Evolutionary conservation across 257 asterid species (phyloP), one percentile per base, ranked within the genome.

Genomic region (Lantana camara): DNA sequence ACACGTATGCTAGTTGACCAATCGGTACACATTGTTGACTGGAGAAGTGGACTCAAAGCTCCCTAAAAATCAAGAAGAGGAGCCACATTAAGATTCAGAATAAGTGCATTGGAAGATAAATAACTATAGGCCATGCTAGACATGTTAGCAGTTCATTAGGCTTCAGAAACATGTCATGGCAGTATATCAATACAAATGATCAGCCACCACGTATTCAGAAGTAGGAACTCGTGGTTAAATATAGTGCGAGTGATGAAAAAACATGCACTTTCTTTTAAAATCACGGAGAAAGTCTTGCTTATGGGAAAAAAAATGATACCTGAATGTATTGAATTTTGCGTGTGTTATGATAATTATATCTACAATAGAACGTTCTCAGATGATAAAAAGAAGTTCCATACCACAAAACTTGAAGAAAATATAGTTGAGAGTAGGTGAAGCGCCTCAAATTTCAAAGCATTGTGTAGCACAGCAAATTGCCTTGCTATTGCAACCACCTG

Each of bases 401-500:
- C 99, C 42, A 91, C 81, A 78, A 76, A 74, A 63, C 63, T 68
- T 53, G 93, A 85, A 64, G 95, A 87, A 4, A 93, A 72, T 70
- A 90, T 79, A 49, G 81, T 66, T 11, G 89, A 85, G 65, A 93
- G 88, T 44, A 90, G 79, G 75, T 87, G 88, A 70, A 93, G 97
- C 1, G 87, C 89, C 75, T 87, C 95, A 77, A 93, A 93, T 73
- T 93, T 93, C 77, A 87, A 69, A 42, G 91, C 87, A 66, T 75
- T 81, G 57, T 93, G 99, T 41, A 87, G 73, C 68, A 77, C 77
- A 51, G 90, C 92, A 85, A 93, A 93, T 56, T 82, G 89, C 74
- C 73, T 83, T n/a, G 97, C 82, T 56, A 73, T 71, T 64, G 77
- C 84, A 73, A 79, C 84, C 76, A 90, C 97, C 99, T 93, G 82